phyloP scores from a whole-genome alignment of 306 rosid genomes.

The Prunus mume region DNA sequence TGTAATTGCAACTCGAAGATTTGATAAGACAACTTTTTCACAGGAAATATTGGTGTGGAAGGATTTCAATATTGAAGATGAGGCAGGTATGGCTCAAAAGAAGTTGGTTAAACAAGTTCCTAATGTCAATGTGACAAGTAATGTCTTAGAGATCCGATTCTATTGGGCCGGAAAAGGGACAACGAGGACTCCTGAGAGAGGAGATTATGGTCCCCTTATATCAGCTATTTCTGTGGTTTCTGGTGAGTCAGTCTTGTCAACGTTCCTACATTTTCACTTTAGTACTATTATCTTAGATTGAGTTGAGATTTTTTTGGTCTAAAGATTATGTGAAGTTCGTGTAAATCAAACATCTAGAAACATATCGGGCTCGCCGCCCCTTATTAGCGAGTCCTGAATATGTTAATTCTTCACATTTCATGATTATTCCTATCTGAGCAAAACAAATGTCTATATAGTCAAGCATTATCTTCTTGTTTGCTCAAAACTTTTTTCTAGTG shows the following conservation, averaged over 20 bases:
- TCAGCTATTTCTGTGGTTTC: slow-evolving; percentile 60
- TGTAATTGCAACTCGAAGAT: slow-evolving; percentile 16
- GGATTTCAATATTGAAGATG: slow-evolving; percentile 42
- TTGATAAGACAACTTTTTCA: slow-evolving; percentile 11
- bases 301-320: no score
- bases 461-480: not conserved
- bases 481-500: not conserved
- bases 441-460: no score
- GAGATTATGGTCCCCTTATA: slow-evolving; percentile 60
- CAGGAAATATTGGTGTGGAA: slow-evolving; percentile 46
- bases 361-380: no score
- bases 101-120: slow-evolving; percentile 23
- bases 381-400: no score
- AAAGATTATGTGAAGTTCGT: no score
- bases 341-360: no score
- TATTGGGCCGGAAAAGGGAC: slow-evolving; percentile 58
- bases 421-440: not conserved
- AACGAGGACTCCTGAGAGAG: slow-evolving; percentile 39
- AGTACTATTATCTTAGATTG: not conserved
- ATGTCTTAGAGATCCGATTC: slow-evolving; percentile 49
- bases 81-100: slow-evolving; percentile 37
- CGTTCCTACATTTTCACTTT: not conserved
- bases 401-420: no score
- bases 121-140: slow-evolving; percentile 32
- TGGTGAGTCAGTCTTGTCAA: slow-evolving; percentile 29